Base-by-base conservation (phyloP, 768 basidiomycete species). In the Lactarius trivialis region DNA sequence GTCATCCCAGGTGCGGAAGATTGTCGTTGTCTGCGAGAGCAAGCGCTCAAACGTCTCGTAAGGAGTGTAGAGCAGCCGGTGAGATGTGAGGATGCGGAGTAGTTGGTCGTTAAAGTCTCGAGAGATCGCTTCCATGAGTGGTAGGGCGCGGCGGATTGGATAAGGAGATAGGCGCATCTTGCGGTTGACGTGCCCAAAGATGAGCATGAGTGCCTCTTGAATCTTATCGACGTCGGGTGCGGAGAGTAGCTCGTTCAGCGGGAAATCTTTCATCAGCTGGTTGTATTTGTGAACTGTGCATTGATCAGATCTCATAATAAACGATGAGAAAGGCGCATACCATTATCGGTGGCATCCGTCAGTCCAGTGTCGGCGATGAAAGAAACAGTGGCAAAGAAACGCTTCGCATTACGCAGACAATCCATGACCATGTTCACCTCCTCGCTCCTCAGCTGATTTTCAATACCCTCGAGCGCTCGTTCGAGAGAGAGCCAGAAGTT, bases 401-500 rank as follows among this genome's bases (percentile, higher is more conserved):
- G 86, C 72, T 97, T 98, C 30, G 97, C 97, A 67, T 97, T 93
- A 68, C 95, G 82, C 60, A 99, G 76, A 69, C 93, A 91, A 67
- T 96, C 95, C 85, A 93, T 90, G 55, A 92, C 89, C 84, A 93
- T 88, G 61, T 83, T 84, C 51, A 99, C 92, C 71, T 94, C 91
- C 54, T 98, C 95, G 64, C 91, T 92, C 65, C 88, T 81, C 63
- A 99, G 78, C 70, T 99, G 97, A 0, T 85, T 77, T 70, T 98
- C 95, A 70, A 98, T 98, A 0, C 84, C 89, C 70, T 98, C 97
- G 65, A 99, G 74, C 7, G 94, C 94, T 49, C 91, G 80, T 72
- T 99, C 97, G 73, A 99, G 81, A 72, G 88, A 91, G 26, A 98
- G 78, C 97, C 97, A 98, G 70, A 99, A 98, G 74, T 98, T 98